Percentiles rank a stretch among this genome's conserved stretches.
Evolutionary conservation across 176 grass and related monocot species (phyloP).

Genomic region (barley (Hordeum vulgare)): DNA sequence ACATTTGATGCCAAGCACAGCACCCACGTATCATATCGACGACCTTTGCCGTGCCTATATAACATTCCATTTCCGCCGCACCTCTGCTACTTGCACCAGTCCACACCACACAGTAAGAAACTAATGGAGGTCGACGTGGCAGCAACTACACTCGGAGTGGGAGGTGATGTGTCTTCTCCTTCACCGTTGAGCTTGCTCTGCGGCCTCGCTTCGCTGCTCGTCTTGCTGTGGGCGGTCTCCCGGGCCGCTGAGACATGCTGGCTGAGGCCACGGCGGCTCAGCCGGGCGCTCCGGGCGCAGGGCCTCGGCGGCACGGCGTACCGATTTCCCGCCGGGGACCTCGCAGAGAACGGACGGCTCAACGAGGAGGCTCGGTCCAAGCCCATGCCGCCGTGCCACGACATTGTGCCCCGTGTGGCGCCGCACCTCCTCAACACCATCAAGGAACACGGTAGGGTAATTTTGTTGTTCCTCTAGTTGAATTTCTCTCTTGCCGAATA

Average conservation of each 20-base stretch:
- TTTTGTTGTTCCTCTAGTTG: not conserved
- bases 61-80: not conserved
- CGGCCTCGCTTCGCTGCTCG: constrained; percentile 8
- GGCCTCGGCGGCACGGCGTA: constrained; percentile 55
- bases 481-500: not conserved
- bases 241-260: constrained; percentile 18
- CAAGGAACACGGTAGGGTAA: constrained; percentile 30
- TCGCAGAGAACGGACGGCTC: constrained; percentile 43
- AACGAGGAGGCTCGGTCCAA: constrained; percentile 39
- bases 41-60: not conserved
- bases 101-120: not conserved
- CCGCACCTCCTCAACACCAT: constrained; percentile 14
- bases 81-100: not conserved
- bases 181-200: constrained; percentile 8
- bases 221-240: not conserved
- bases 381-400: constrained; percentile 53
- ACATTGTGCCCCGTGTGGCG: constrained; percentile 37
- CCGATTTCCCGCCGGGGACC: constrained; percentile 34
- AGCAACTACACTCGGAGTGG: not conserved
- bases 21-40: not conserved
- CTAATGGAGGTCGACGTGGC: not conserved
- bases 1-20: constrained; percentile 11
- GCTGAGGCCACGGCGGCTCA: constrained; percentile 42
- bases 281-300: constrained; percentile 40
- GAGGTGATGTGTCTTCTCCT: not conserved